phyloP scores from a whole-genome alignment of 768 basidiomycete genomes.

The Boletus eberwhitei region DNA sequence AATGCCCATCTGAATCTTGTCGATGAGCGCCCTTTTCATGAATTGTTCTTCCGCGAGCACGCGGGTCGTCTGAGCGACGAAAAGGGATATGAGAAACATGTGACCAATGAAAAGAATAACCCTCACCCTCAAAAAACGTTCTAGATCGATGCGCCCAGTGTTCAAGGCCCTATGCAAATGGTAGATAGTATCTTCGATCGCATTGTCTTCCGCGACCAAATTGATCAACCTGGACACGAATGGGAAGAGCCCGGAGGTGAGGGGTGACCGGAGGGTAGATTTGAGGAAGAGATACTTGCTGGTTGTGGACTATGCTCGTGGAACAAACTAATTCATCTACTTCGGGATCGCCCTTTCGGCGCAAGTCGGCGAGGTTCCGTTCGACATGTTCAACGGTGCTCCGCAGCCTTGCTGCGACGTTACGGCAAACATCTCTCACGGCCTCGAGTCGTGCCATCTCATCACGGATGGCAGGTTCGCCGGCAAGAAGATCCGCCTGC shows the following conservation, averaged over 20 bases:
- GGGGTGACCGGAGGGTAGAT: background rate
- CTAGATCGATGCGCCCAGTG: conserved; percentile 86
- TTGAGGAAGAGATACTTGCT: conserved; percentile 46
- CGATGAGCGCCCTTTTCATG: conserved; percentile 91
- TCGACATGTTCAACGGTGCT: conserved; percentile 66
- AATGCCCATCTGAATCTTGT: conserved; percentile 74
- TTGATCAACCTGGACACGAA: conserved; percentile 70
- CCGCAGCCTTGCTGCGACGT: conserved; percentile 66
- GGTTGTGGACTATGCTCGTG: conserved; percentile 94
- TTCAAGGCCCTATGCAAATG: conserved; percentile 94
- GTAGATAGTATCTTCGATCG: conserved; percentile 97
- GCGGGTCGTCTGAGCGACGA: conserved; percentile 62
- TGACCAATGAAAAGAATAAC: conserved; percentile 22
- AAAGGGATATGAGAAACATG: conserved; percentile 16
- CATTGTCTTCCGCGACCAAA: conserved; percentile 98
- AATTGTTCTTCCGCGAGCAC: conserved; percentile 94
- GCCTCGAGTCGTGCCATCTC: conserved; percentile 95
- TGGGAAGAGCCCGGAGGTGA: conserved; percentile 9
- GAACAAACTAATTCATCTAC: conserved; percentile 97
- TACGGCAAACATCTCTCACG: conserved; percentile 85
- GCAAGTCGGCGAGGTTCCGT: conserved; percentile 70
- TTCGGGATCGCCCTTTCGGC: conserved; percentile 82
- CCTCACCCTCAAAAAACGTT: conserved; percentile 86
- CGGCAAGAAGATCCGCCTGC: conserved; percentile 80
- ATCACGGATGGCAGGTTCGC: conserved; percentile 91